Evolutionary conservation across 768 basidiomycete species (phyloP).

Genomic region (Phylloporus arenicola): DNA sequence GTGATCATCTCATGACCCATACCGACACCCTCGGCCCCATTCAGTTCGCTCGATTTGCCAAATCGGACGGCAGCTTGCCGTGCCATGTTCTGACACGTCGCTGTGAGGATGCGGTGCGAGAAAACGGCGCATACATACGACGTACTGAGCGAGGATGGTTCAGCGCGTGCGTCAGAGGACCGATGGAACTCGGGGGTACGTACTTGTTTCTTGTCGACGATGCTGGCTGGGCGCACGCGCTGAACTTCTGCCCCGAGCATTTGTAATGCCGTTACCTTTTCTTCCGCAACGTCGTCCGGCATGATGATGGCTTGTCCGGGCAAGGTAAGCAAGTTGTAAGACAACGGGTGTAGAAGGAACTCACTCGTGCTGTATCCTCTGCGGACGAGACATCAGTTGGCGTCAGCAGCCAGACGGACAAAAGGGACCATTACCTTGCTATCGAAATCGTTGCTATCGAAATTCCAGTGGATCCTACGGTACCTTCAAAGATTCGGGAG

Average conservation of each 20-base stretch:
- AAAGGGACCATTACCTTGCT: slow-evolving; percentile 55
- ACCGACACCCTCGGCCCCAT: slow-evolving; percentile 11
- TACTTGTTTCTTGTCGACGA: slow-evolving; percentile 94
- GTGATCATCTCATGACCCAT: slow-evolving; percentile 35
- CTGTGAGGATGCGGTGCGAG: neutral
- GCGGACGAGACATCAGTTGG: neutral
- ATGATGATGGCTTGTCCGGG: slow-evolving; percentile 68
- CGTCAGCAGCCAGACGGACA: neutral
- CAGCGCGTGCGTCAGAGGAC: neutral
- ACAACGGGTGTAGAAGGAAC: neutral
- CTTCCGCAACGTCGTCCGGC: slow-evolving; percentile 84
- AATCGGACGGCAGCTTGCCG: slow-evolving; percentile 73
- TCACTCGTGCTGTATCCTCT: slow-evolving; percentile 88
- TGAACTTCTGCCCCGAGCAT: slow-evolving; percentile 88
- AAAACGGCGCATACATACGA: slow-evolving; percentile 41
- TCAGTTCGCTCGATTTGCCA: slow-evolving; percentile 38
- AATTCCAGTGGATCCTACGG: slow-evolving; percentile 93
- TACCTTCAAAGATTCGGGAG: slow-evolving; percentile 95
- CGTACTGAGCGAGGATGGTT: slow-evolving; percentile 41
- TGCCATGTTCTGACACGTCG: slow-evolving; percentile 70
- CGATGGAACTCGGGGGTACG: slow-evolving; percentile 9
- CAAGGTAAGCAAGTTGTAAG: neutral
- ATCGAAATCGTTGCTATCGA: slow-evolving; percentile 91
- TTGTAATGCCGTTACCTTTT: slow-evolving; percentile 81
- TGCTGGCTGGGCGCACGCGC: slow-evolving; percentile 88